phyloP scores from a whole-genome alignment of 1,139 yeast species.

The Scheffersomyces titani region DNA sequence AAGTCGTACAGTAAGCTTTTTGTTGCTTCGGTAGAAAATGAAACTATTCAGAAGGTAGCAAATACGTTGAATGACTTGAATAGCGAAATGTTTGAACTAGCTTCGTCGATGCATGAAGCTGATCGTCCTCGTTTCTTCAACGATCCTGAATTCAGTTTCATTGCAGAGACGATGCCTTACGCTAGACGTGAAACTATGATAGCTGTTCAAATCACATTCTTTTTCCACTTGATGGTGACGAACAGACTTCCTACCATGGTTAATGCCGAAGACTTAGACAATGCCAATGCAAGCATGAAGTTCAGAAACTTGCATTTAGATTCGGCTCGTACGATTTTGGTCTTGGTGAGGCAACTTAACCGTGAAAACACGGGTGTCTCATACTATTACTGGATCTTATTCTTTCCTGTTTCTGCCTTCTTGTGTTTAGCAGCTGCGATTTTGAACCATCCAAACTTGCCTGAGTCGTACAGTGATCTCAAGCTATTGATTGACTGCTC shows the following conservation, averaged over 20 bases:
- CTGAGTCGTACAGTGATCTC: slow-evolving; percentile 31
- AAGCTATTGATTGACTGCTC: slow-evolving; percentile 31
- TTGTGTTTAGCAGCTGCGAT: slow-evolving; percentile 32
- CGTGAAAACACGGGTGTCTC: slow-evolving; percentile 21
- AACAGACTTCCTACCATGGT: slow-evolving; percentile 35
- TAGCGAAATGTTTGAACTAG: slow-evolving; percentile 15
- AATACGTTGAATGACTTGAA: slow-evolving; percentile 11
- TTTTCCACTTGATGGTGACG: slow-evolving; percentile 37
- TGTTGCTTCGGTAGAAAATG: slow-evolving; percentile 25
- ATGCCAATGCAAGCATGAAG: slow-evolving; percentile 14
- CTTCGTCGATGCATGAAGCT: slow-evolving; percentile 8
- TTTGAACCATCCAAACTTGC: slow-evolving; percentile 30
- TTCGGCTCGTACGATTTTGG: slow-evolving; percentile 38
- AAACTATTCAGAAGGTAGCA: slow-evolving; percentile 7
- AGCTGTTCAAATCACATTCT: slow-evolving; percentile 28
- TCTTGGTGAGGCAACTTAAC: slow-evolving; percentile 22
- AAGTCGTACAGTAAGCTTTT: slow-evolving; percentile 31
- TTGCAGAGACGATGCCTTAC: neutral
- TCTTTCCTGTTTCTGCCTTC: slow-evolving; percentile 37
- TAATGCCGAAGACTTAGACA: slow-evolving; percentile 14
- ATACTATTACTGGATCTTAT: slow-evolving; percentile 34
- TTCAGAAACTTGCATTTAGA: slow-evolving; percentile 29
- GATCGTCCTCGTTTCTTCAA: slow-evolving; percentile 14
- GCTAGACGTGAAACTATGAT: slow-evolving; percentile 18
- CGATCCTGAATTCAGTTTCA: slow-evolving; percentile 14